Conservation (phyloP, 83 land plant species). For the Diphasiastrum complanatum region DNA sequence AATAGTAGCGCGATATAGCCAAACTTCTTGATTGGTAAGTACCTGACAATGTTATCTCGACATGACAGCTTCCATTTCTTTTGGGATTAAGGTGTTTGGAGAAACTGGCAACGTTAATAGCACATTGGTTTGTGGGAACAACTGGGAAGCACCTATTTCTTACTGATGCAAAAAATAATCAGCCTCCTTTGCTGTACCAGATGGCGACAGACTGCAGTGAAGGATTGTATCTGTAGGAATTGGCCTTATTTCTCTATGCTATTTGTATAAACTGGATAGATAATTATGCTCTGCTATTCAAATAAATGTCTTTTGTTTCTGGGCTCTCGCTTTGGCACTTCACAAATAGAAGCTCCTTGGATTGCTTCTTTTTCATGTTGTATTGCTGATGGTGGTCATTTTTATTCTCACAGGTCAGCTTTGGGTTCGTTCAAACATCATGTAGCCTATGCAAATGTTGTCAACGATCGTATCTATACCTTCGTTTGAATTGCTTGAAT, state of each 20-base stretch:
- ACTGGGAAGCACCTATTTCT: constrained; percentile 85
- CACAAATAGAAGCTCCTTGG: background rate
- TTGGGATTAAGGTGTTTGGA: constrained; percentile 61
- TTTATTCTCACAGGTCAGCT: constrained; percentile 56
- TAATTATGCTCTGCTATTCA: background rate
- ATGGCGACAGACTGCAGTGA: constrained; percentile 36
- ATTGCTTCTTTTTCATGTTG: background rate
- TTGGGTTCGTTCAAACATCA: constrained; percentile 55
- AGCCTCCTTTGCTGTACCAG: constrained; percentile 61
- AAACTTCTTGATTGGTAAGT: too few species aligned
- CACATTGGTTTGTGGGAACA: constrained; percentile 63
- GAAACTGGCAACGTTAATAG: constrained; percentile 45
- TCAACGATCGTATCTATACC: constrained; percentile 83
- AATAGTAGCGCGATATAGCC: too few species aligned
- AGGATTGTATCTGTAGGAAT: constrained; percentile 24
- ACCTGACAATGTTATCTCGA: too few species aligned
- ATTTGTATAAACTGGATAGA: background rate
- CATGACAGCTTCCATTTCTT: constrained; percentile 75
- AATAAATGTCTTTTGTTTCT: background rate
- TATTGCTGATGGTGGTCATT: background rate
- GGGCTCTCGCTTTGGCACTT: background rate
- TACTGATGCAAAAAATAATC: constrained; percentile 50
- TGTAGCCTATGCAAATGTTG: constrained; percentile 75
- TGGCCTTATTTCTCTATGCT: background rate
- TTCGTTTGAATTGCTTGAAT: constrained; percentile 15